These are phyloP conservation scores for Colletotrichum salicis DNA, from an alignment of 2,329 filamentous ascomycete species.

Conservation along the genomic window DNA sequence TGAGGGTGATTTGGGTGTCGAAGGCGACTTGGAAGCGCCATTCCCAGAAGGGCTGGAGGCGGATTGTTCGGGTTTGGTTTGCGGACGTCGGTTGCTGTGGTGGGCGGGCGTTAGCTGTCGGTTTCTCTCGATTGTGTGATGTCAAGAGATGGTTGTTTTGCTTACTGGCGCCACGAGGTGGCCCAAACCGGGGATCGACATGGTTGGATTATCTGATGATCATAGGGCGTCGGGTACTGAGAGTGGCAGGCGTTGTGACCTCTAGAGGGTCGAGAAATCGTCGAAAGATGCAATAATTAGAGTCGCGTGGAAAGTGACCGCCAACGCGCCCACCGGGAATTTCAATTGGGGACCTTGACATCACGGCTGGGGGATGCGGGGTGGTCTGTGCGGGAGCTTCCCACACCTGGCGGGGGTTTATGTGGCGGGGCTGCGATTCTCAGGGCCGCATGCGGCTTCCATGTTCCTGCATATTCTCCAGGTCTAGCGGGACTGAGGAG, in stretches of 20 bases:
- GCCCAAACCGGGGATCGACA: slow-evolving; percentile 81
- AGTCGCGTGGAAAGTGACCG: slow-evolving; percentile 17
- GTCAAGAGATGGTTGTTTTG: slow-evolving; percentile 43
- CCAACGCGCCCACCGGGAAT: neutral
- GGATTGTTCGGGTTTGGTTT: slow-evolving; percentile 57
- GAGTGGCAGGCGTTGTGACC: neutral
- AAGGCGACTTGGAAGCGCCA: slow-evolving; percentile 81
- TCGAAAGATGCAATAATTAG: neutral
- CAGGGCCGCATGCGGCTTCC: neutral
- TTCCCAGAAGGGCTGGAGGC: slow-evolving; percentile 74
- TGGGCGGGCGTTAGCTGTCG: neutral
- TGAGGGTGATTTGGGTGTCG: slow-evolving; percentile 54
- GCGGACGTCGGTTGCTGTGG: slow-evolving; percentile 45
- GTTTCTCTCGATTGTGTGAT: neutral
- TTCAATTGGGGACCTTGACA: slow-evolving; percentile 20
- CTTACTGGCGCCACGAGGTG: slow-evolving; percentile 71
- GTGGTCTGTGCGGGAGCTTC: slow-evolving; percentile 28
- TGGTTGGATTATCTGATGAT: slow-evolving; percentile 45
- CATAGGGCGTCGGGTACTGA: neutral
- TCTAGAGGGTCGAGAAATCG: neutral
- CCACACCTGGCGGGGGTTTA: slow-evolving; percentile 6
- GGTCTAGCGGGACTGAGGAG: neutral
- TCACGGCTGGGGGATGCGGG: neutral
- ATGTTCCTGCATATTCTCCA: slow-evolving; percentile 20
- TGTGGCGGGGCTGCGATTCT: slow-evolving; percentile 21